Percentiles rank a stretch among this genome's conserved stretches.
These are phyloP conservation scores for Ensete ventricosum DNA, from an alignment of 176 grass and related monocot genomes.

Conservation along the genomic window DNA sequence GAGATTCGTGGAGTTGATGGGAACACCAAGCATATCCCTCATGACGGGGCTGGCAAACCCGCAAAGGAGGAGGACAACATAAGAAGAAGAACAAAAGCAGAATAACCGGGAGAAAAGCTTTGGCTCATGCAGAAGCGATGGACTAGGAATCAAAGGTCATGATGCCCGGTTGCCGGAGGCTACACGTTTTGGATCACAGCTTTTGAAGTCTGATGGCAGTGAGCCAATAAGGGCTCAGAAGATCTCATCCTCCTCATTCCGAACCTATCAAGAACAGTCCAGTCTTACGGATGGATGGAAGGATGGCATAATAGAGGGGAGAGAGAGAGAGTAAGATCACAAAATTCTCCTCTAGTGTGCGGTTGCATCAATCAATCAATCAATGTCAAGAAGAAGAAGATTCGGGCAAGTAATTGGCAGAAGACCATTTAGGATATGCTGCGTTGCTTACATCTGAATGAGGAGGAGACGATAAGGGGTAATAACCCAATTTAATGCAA, in stretches of 20 bases:
- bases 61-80: not conserved
- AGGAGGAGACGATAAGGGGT: not conserved
- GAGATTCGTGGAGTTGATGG: not conserved
- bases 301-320: not conserved
- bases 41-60: not conserved
- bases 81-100: not conserved
- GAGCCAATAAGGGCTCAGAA: not conserved
- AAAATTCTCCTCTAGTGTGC: not conserved
- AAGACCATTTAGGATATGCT: not conserved
- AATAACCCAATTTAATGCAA: no score
- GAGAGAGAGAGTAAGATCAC: not conserved
- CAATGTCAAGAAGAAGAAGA: not conserved
- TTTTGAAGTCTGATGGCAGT: not conserved
- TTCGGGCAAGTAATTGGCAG: not conserved
- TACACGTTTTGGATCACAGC: not conserved
- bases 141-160: not conserved
- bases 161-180: not conserved
- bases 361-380: slow-evolving; percentile 1
- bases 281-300: no score
- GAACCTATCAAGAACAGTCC: no score
- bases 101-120: not conserved
- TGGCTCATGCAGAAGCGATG: not conserved
- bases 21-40: not conserved
- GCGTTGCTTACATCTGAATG: not conserved
- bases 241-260: not conserved